phyloP scores from a whole-genome alignment of 2,329 filamentous ascomycete species.

The Trichophaea hybrida region DNA sequence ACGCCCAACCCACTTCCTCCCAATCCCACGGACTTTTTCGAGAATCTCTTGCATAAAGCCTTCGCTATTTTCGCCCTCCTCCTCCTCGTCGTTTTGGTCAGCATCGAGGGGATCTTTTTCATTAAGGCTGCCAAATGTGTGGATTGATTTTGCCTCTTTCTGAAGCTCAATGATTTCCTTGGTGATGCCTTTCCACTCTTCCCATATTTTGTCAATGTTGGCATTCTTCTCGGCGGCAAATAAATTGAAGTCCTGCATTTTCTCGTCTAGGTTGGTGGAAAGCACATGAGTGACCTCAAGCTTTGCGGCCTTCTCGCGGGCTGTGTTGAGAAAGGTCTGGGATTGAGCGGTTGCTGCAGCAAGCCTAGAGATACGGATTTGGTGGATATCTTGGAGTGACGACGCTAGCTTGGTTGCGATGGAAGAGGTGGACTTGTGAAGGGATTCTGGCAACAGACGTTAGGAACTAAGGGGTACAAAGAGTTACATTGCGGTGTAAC shows the following conservation, averaged over 20 bases:
- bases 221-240: conserved; percentile 6
- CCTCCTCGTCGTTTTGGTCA: not conserved
- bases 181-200: conserved; percentile 7
- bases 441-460: not conserved
- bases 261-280: conserved; percentile 6
- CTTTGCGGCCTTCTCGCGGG: conserved; percentile 5
- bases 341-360: conserved; percentile 14
- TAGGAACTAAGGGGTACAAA: not conserved
- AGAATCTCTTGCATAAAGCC: conserved; percentile 7
- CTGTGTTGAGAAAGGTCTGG: conserved; percentile 6
- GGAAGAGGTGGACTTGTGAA: conserved; percentile 14
- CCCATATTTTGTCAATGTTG: conserved; percentile 8
- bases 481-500: not conserved
- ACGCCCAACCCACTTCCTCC: conserved; percentile 14
- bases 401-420: conserved; percentile 11
- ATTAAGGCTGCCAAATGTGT: not conserved
- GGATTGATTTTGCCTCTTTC: not conserved
- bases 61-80: not conserved
- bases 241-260: not conserved
- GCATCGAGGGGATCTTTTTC: not conserved
- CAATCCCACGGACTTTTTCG: conserved; percentile 9
- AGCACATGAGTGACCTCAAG: conserved; percentile 7
- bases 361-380: conserved; percentile 14
- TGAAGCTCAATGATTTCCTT: conserved; percentile 11
- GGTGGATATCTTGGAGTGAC: conserved; percentile 12